These are phyloP conservation scores for Coffea canephora DNA, from an alignment of 257 asterid genomes.

Conservation along the genomic window DNA sequence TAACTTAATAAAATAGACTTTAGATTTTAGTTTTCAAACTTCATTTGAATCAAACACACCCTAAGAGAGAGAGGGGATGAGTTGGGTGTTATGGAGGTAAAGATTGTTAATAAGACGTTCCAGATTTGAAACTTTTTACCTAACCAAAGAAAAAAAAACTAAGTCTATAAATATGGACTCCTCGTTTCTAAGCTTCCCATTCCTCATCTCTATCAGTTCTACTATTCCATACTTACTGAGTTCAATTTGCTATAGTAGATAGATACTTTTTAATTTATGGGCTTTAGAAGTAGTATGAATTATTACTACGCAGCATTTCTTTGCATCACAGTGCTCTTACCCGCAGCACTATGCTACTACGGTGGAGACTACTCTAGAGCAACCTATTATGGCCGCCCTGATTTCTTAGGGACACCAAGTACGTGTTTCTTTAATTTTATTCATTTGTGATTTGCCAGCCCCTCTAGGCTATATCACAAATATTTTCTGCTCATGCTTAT, in stretches of 20 bases:
- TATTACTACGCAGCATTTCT: not conserved
- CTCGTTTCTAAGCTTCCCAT: not conserved
- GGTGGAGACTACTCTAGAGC: slow-evolving; percentile 60
- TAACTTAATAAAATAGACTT: too few relatives aligned
- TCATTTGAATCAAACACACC: too few relatives aligned
- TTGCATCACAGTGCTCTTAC: slow-evolving; percentile 16
- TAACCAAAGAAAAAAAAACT: too few relatives aligned
- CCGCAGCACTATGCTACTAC: slow-evolving; percentile 33
- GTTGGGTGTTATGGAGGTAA: too few relatives aligned
- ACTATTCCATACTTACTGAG: not conserved
- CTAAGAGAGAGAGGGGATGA: too few relatives aligned
- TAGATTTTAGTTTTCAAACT: too few relatives aligned
- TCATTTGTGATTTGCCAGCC: not conserved
- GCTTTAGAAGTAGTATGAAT: slow-evolving; percentile 2
- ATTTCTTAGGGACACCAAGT: slow-evolving; percentile 68
- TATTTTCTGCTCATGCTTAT: too few relatives aligned
- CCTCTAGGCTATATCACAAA: not conserved
- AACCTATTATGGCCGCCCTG: slow-evolving; percentile 84
- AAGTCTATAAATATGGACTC: slow-evolving; percentile 24
- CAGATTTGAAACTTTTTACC: too few relatives aligned
- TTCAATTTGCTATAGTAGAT: not conserved
- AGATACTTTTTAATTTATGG: slow-evolving; percentile 8
- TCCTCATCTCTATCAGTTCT: slow-evolving; percentile 13
- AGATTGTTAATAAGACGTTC: too few relatives aligned
- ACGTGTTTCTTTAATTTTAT: slow-evolving; percentile 12